phyloP scores from a whole-genome alignment of 1,139 yeast genomes.

The Kluyveromyces sp. region DNA sequence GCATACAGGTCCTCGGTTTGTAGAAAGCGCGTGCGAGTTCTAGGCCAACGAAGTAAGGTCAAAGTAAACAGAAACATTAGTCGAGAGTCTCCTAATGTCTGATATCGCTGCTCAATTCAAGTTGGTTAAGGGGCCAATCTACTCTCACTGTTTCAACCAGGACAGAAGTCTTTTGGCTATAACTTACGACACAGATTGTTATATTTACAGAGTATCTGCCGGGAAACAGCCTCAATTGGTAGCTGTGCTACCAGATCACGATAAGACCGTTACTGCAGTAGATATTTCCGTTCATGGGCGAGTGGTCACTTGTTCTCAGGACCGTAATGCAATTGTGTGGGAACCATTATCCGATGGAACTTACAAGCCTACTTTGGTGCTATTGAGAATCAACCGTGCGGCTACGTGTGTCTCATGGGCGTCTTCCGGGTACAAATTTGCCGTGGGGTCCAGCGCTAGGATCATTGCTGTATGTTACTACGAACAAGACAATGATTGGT shows the following conservation, averaged over 20 bases:
- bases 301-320: constrained; percentile 96
- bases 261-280: constrained; percentile 89
- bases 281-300: constrained; percentile 86
- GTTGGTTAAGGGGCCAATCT: constrained; percentile 78
- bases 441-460: constrained; percentile 94
- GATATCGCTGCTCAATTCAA: constrained; percentile 38
- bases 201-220: constrained; percentile 56
- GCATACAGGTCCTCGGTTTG: too few species aligned
- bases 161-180: constrained; percentile 68
- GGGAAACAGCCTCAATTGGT: constrained; percentile 41
- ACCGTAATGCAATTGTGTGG: constrained; percentile 97
- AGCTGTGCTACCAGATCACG: constrained; percentile 73
- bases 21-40: too few species aligned
- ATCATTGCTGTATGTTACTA: constrained; percentile 93
- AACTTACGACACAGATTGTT: constrained; percentile 71
- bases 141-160: constrained; percentile 80
- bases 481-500: constrained; percentile 97
- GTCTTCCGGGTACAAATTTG: constrained; percentile 86
- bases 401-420: constrained; percentile 95
- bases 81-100: constrained; percentile 34
- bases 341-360: constrained; percentile 57
- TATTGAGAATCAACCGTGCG: constrained; percentile 86
- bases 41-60: too few species aligned
- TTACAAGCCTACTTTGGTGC: constrained; percentile 84
- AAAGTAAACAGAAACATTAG: too few species aligned